These are phyloP conservation scores for Gossypium bickii DNA, from an alignment of 345 rosid species.

Conservation along the genomic window DNA sequence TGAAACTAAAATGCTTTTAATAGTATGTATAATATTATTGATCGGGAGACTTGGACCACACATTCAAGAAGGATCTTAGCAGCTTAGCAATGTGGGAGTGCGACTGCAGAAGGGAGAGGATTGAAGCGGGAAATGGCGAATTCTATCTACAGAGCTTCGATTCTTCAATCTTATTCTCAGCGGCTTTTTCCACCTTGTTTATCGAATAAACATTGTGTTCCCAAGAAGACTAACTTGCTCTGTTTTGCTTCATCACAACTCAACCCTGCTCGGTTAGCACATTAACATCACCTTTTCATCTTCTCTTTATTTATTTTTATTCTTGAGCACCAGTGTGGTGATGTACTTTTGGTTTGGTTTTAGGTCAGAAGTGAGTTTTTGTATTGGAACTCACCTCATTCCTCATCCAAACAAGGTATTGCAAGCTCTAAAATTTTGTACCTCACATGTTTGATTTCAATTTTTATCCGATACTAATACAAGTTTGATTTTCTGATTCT, in stretches of 20 bases:
- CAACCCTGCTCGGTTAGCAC: conserved; percentile 40
- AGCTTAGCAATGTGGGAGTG: neutral
- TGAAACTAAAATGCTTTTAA: rapidly evolving
- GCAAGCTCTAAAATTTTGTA: neutral
- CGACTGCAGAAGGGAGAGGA: neutral
- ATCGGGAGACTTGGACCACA: neutral
- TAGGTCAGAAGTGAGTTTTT: conserved; percentile 44
- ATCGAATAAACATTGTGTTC: conserved; percentile 2
- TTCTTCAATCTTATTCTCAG: conserved; percentile 21
- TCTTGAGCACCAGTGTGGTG: neutral
- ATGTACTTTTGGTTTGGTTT: neutral
- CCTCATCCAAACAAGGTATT: conserved; percentile 80
- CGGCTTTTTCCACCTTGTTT: conserved; percentile 12
- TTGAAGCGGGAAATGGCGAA: conserved; percentile 47
- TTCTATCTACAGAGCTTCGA: conserved; percentile 42
- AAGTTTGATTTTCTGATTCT: neutral
- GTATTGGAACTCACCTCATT: conserved; percentile 59
- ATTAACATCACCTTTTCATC: neutral
- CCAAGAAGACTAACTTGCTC: conserved; percentile 26
- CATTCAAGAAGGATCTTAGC: neutral
- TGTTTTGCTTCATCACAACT: conserved; percentile 37
- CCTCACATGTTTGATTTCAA: conserved; percentile 1
- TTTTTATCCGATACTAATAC: neutral
- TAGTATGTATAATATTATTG: neutral
- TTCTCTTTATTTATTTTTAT: neutral